These are phyloP conservation scores for Hanseniaspora valbyensis DNA, from an alignment of 805 yeast genomes.

Conservation along the genomic window DNA sequence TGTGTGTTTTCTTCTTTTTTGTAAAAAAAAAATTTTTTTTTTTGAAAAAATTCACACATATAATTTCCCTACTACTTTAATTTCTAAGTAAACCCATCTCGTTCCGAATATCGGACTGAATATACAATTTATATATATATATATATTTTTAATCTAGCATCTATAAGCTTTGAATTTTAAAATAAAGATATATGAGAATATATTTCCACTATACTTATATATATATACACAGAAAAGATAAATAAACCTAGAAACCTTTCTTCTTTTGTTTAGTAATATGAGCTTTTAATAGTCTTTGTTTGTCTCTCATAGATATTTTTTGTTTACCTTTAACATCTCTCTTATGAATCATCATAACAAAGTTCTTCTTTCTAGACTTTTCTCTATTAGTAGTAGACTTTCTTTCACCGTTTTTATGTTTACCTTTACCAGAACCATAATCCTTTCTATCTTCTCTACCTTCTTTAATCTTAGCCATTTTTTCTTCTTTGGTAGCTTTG, in stretches of 20 bases:
- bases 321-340: slow-evolving; percentile 89
- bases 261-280: slow-evolving; percentile 86
- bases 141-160: too few relatives aligned
- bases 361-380: slow-evolving; percentile 96
- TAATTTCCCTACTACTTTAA: too few relatives aligned
- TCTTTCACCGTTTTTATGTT: slow-evolving; percentile 42
- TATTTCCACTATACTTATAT: not conserved
- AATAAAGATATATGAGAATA: too few relatives aligned
- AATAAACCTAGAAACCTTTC: slow-evolving; percentile 45
- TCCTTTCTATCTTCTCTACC: slow-evolving; percentile 90
- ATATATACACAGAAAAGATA: not conserved
- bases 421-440: slow-evolving; percentile 80
- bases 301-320: slow-evolving; percentile 77
- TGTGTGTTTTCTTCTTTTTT: too few relatives aligned
- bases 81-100: too few relatives aligned
- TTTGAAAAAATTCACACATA: too few relatives aligned
- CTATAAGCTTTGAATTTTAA: too few relatives aligned
- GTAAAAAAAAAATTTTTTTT: too few relatives aligned
- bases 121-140: too few relatives aligned
- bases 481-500: slow-evolving; percentile 82
- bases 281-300: slow-evolving; percentile 74
- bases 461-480: slow-evolving; percentile 73
- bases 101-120: too few relatives aligned
- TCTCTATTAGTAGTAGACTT: slow-evolving; percentile 93
- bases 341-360: slow-evolving; percentile 97